phyloP scores from a whole-genome alignment of 2,329 filamentous ascomycete species.

The Epichloe elymi region DNA sequence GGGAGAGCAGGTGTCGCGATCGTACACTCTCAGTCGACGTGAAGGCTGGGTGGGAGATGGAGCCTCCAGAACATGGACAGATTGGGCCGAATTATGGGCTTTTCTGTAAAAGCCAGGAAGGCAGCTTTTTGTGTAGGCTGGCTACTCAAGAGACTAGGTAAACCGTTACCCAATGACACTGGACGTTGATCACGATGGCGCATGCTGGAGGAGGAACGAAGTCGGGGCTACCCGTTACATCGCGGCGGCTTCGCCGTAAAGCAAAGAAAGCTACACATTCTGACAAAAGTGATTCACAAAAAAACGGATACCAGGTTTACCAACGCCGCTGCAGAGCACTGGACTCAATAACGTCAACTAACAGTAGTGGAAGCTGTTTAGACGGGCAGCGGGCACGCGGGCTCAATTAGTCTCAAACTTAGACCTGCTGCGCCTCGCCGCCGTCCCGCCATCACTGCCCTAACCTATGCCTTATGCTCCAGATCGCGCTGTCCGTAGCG shows the following conservation, averaged over 20 bases:
- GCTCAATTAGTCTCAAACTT: neutral
- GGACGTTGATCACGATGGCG: neutral
- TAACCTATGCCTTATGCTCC: neutral
- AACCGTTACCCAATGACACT: neutral
- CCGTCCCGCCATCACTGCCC: neutral
- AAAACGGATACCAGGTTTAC: too few relatives aligned
- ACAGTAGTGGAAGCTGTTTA: too few relatives aligned
- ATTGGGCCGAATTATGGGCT: neutral
- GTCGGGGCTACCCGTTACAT: constrained; percentile 3
- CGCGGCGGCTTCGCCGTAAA: constrained; percentile 4
- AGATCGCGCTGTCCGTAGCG: neutral
- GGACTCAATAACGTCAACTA: neutral
- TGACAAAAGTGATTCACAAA: neutral
- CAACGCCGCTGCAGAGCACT: neutral
- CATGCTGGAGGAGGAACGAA: neutral
- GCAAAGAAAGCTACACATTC: neutral
- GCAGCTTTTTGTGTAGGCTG: neutral
- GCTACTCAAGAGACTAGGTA: neutral
- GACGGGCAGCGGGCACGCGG: too few relatives aligned
- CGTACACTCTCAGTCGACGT: neutral
- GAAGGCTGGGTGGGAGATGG: too few relatives aligned
- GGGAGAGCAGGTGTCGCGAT: too few relatives aligned
- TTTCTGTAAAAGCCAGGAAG: neutral
- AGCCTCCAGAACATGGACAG: neutral
- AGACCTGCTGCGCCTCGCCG: neutral